Evolutionary conservation across 2,329 filamentous ascomycete species (phyloP).

Genomic region (Zymoseptoria brevis): DNA sequence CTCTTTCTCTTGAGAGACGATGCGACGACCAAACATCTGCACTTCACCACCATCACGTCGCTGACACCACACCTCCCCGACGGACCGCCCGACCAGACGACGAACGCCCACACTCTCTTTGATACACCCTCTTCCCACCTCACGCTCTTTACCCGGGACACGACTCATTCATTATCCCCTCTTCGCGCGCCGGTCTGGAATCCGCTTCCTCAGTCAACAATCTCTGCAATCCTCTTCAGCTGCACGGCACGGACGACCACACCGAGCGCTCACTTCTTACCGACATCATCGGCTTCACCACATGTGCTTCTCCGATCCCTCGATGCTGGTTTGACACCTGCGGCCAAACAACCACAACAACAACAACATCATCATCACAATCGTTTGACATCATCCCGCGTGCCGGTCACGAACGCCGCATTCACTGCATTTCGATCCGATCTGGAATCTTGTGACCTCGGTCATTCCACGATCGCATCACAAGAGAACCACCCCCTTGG

Average conservation of each 20-base stretch:
- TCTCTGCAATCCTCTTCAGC: not conserved
- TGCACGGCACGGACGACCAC: not conserved
- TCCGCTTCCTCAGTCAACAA: not conserved
- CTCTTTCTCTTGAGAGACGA: too few relatives aligned
- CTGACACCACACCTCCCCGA: too few relatives aligned
- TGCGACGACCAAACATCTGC: not conserved
- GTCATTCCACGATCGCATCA: not conserved
- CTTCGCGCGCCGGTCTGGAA: not conserved
- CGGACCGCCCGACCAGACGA: not conserved
- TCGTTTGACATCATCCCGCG: not conserved
- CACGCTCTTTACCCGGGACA: not conserved
- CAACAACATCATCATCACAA: not conserved
- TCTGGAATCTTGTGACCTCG: not conserved
- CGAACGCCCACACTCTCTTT: not conserved
- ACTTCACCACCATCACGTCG: not conserved
- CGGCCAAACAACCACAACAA: not conserved
- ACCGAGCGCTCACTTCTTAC: not conserved
- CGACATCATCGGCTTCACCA: not conserved
- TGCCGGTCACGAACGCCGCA: constrained; percentile 1
- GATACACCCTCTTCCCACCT: not conserved
- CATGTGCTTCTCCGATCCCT: not conserved
- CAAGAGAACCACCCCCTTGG: not conserved
- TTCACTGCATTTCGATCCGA: not conserved
- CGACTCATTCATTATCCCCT: not conserved
- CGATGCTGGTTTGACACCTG: not conserved